These are phyloP conservation scores for Leptomonas pyrrhocoris DNA, from an alignment of 208 protist genomes.

Conservation along the genomic window DNA sequence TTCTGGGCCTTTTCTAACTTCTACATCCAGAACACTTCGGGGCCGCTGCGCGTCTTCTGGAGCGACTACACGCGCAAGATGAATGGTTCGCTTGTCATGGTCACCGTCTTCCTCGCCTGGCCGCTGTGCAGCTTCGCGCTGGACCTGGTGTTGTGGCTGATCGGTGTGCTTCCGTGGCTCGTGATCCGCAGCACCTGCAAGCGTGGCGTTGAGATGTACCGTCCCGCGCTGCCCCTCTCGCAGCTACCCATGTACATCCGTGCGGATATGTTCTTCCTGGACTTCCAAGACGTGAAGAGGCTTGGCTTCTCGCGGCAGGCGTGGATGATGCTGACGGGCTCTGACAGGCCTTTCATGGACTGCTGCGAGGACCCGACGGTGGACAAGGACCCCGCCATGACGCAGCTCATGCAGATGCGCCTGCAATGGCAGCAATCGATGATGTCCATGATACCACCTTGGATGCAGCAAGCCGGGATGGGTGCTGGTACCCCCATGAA, in stretches of 20 bases:
- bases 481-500: slow-evolving; percentile 5
- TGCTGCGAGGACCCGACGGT: slow-evolving; percentile 61
- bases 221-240: slow-evolving; percentile 66
- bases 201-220: slow-evolving; percentile 60
- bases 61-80: slow-evolving; percentile 50
- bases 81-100: slow-evolving; percentile 49
- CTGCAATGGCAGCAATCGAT: slow-evolving; percentile 49
- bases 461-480: slow-evolving; percentile 16
- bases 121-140: slow-evolving; percentile 68
- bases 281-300: slow-evolving; percentile 73
- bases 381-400: slow-evolving; percentile 75
- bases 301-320: slow-evolving; percentile 73
- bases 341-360: slow-evolving; percentile 47
- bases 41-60: slow-evolving; percentile 67
- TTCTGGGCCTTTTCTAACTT: slow-evolving; percentile 66
- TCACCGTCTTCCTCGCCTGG: slow-evolving; percentile 82
- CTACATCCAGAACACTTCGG: slow-evolving; percentile 51
- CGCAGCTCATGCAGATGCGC: slow-evolving; percentile 51
- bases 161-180: slow-evolving; percentile 72
- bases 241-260: slow-evolving; percentile 82
- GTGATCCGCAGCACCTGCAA: slow-evolving; percentile 66
- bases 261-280: slow-evolving; percentile 89
- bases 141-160: slow-evolving; percentile 62
- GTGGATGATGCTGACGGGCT: slow-evolving; percentile 78
- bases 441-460: slow-evolving; percentile 35